Conservation (phyloP, 2,329 filamentous ascomycete genomes). For the Dendryphion nanum region DNA sequence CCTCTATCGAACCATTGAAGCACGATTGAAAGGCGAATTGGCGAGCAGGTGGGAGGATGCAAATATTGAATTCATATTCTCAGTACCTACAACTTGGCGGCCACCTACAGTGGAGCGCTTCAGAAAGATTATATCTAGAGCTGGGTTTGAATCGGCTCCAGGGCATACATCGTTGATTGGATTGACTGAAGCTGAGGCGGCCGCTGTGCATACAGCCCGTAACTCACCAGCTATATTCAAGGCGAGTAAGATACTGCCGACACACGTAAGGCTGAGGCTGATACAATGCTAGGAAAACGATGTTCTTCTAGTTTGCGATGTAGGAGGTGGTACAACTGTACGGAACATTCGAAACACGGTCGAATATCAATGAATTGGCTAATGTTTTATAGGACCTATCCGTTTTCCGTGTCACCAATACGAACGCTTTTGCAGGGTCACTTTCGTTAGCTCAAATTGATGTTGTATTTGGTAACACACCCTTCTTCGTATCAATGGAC, state of each 20-base stretch:
- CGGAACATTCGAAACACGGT: too few species aligned
- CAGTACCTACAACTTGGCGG: constrained; percentile 58
- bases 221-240: constrained; percentile 35
- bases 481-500: too few species aligned
- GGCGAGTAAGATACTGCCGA: constrained; percentile 44
- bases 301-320: constrained; percentile 53
- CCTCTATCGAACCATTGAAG: constrained; percentile 12
- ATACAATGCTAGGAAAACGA: too few species aligned
- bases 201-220: constrained; percentile 49
- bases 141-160: constrained; percentile 48
- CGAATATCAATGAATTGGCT: too few species aligned
- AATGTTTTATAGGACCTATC: too few species aligned
- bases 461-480: constrained; percentile 38
- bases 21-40: constrained; percentile 8
- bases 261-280: too few species aligned
- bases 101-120: constrained; percentile 52
- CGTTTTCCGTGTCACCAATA: constrained; percentile 35
- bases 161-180: constrained; percentile 45
- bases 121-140: constrained; percentile 46
- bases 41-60: constrained; percentile 32
- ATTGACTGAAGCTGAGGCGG: constrained; percentile 55
- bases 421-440: constrained; percentile 20
- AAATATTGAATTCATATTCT: constrained; percentile 55
- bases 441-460: constrained; percentile 36
- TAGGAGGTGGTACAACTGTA: constrained; percentile 51